Conservation (phyloP, 768 basidiomycete genomes). For the Rhodosporidiobolus odoratus region DNA sequence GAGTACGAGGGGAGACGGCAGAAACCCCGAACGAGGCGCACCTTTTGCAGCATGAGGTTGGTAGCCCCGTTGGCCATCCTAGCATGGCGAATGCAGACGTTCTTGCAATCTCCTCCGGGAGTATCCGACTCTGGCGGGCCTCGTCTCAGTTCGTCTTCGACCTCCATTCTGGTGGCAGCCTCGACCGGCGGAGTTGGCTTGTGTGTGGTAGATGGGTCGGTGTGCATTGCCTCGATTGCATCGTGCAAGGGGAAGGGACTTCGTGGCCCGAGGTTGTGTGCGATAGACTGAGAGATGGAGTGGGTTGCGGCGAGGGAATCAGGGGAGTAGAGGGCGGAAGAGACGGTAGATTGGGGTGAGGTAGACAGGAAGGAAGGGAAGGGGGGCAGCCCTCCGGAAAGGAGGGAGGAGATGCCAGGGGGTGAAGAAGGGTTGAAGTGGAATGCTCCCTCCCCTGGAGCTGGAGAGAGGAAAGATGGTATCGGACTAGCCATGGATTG, state of each 20-base stretch:
- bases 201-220: background rate
- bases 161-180: slow-evolving; percentile 4
- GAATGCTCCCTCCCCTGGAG: slow-evolving; percentile 26
- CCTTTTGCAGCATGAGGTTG: slow-evolving; percentile 84
- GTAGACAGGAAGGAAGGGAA: slow-evolving; percentile 19
- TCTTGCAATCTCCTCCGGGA: slow-evolving; percentile 50
- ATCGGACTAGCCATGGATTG: slow-evolving; percentile 2
- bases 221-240: slow-evolving; percentile 26
- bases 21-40: slow-evolving; percentile 46
- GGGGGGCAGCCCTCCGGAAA: background rate
- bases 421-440: slow-evolving; percentile 29
- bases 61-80: slow-evolving; percentile 95
- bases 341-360: slow-evolving; percentile 12
- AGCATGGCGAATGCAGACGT: slow-evolving; percentile 87
- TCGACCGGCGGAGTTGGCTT: background rate
- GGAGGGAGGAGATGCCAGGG: background rate
- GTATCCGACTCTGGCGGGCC: slow-evolving; percentile 32
- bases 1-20: background rate
- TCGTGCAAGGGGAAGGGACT: slow-evolving; percentile 4
- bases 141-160: slow-evolving; percentile 32
- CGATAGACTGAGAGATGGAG: slow-evolving; percentile 16
- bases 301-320: slow-evolving; percentile 14
- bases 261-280: slow-evolving; percentile 12
- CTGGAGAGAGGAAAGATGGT: background rate
- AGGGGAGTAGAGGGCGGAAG: slow-evolving; percentile 27